These are phyloP conservation scores for Cercospora zeae-maydis DNA, from an alignment of 2,329 filamentous ascomycete genomes.

Conservation along the genomic window DNA sequence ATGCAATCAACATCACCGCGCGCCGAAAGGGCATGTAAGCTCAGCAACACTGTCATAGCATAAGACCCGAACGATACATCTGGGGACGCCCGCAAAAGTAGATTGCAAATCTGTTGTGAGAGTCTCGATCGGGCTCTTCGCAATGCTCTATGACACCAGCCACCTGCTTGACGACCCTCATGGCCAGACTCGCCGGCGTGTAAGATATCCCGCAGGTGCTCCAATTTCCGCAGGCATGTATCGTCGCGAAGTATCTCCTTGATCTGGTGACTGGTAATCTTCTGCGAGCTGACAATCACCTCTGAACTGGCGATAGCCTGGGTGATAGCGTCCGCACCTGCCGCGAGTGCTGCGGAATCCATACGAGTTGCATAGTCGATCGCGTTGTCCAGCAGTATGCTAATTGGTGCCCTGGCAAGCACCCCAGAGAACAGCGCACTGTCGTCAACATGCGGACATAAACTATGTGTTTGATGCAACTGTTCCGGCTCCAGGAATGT, in stretches of 20 bases:
- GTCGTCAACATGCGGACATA: slow-evolving; percentile 22
- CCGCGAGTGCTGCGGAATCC: slow-evolving; percentile 15
- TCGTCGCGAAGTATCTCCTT: slow-evolving; percentile 18
- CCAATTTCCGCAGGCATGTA: slow-evolving; percentile 13
- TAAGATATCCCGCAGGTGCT: slow-evolving; percentile 5
- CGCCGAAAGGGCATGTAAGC: slow-evolving; percentile 22
- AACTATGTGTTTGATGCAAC: slow-evolving; percentile 17
- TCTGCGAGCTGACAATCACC: slow-evolving; percentile 20
- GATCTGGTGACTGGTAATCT: slow-evolving; percentile 20
- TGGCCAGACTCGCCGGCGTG: background rate
- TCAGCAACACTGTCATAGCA: slow-evolving; percentile 20
- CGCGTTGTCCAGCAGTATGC: slow-evolving; percentile 19
- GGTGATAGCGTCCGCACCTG: slow-evolving; percentile 19
- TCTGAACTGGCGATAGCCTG: slow-evolving; percentile 13
- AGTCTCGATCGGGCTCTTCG: slow-evolving; percentile 19
- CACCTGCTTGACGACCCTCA: background rate
- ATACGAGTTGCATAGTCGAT: slow-evolving; percentile 17
- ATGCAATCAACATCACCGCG: slow-evolving; percentile 19
- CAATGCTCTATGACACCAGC: slow-evolving; percentile 22
- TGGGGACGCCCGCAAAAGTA: slow-evolving; percentile 22
- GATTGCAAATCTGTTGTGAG: slow-evolving; percentile 22
- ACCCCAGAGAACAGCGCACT: slow-evolving; percentile 21
- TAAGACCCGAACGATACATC: slow-evolving; percentile 13
- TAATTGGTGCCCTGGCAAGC: slow-evolving; percentile 20
- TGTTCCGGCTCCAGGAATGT: slow-evolving; percentile 20